These are phyloP conservation scores for Geotrichum reessii DNA, from an alignment of 1,139 yeast genomes.

Conservation along the genomic window DNA sequence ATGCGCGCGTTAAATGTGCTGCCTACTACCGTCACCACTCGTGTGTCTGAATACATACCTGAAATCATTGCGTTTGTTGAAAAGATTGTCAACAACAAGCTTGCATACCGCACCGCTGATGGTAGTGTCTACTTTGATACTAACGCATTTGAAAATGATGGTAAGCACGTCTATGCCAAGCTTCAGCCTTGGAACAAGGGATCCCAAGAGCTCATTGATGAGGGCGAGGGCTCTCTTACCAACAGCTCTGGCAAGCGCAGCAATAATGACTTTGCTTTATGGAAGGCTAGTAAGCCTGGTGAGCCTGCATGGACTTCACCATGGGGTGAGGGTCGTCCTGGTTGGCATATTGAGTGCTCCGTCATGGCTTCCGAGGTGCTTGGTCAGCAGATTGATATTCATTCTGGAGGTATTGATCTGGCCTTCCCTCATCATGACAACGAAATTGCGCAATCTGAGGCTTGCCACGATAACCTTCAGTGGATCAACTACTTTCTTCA, in stretches of 20 bases:
- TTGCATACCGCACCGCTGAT: slow-evolving; percentile 72
- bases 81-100: slow-evolving; percentile 69
- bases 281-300: slow-evolving; percentile 96
- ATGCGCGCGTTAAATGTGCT: slow-evolving; percentile 81
- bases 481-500: slow-evolving; percentile 97
- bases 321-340: slow-evolving; percentile 98
- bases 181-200: slow-evolving; percentile 98
- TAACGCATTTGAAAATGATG: slow-evolving; percentile 62
- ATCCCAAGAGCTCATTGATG: slow-evolving; percentile 74
- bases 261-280: slow-evolving; percentile 85
- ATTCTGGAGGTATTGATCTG: slow-evolving; percentile 93
- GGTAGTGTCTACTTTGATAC: slow-evolving; percentile 98
- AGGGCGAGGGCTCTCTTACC: slow-evolving; percentile 89
- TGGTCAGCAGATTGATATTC: slow-evolving; percentile 84
- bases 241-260: slow-evolving; percentile 54
- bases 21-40: slow-evolving; percentile 78
- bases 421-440: slow-evolving; percentile 99
- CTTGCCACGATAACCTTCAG: slow-evolving; percentile 79
- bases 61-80: slow-evolving; percentile 79
- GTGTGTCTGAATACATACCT: slow-evolving; percentile 96
- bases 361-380: slow-evolving; percentile 94
- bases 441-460: slow-evolving; percentile 95
- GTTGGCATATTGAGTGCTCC: slow-evolving; percentile 99
- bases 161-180: slow-evolving; percentile 78
- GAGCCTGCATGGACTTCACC: slow-evolving; percentile 95